Conservation (phyloP, 2,329 filamentous ascomycete species). For the Pezicula radicicola region DNA sequence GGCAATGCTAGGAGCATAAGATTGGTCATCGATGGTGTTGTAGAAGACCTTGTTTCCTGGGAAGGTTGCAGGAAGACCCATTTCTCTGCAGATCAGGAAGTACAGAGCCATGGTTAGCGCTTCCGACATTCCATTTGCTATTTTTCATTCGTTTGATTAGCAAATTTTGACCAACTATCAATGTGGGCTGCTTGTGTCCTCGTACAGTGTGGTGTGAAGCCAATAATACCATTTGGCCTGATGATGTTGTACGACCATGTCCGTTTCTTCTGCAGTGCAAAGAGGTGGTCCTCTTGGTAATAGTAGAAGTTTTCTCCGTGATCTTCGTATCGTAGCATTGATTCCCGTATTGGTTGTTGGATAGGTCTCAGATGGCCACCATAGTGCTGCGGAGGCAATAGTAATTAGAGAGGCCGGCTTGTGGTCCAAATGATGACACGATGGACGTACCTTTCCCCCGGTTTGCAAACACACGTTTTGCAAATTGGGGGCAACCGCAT, state of each 20-base stretch:
- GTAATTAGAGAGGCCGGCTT: too few relatives aligned
- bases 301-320: neutral
- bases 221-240: neutral
- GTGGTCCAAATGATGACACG: too few relatives aligned
- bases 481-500: conserved; percentile 18
- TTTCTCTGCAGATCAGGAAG: neutral
- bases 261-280: neutral
- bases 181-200: neutral
- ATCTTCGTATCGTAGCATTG: neutral
- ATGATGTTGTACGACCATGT: neutral
- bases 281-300: neutral
- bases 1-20: neutral
- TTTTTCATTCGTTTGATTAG: neutral
- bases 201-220: neutral
- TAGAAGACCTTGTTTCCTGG: neutral
- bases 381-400: conserved; percentile 42
- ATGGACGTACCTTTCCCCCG: conserved; percentile 15
- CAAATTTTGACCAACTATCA: neutral
- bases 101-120: neutral
- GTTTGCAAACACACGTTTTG: conserved; percentile 17
- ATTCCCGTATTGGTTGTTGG: neutral
- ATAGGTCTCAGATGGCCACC: conserved; percentile 46
- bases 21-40: neutral
- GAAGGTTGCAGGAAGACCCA: neutral
- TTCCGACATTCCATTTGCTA: neutral